phyloP scores from a whole-genome alignment of 2,329 filamentous ascomycete species.

The Gaeumannomyces sp. region DNA sequence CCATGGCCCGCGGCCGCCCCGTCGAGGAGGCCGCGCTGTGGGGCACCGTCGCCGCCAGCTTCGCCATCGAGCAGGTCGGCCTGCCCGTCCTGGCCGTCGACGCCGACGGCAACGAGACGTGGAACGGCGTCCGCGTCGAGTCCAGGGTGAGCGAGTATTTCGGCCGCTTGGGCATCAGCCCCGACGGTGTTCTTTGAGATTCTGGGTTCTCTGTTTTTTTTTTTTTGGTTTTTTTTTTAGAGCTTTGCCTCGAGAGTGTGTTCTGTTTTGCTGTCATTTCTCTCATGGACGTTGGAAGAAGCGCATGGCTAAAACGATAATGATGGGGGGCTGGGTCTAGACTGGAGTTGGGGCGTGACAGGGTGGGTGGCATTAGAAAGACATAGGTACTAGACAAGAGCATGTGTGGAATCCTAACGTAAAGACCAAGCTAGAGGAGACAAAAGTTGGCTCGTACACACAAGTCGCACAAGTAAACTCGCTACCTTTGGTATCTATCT shows the following conservation, averaged over 20 bases:
- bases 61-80: slow-evolving; percentile 91
- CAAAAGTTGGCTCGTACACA: too few species aligned
- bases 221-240: background rate
- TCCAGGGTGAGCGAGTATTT: slow-evolving; percentile 48
- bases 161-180: slow-evolving; percentile 24
- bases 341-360: background rate
- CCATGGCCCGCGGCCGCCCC: slow-evolving; percentile 50
- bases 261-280: background rate
- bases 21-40: slow-evolving; percentile 68
- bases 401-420: too few species aligned
- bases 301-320: too few species aligned
- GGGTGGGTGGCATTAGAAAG: background rate
- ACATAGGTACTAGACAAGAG: background rate
- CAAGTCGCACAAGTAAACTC: too few species aligned
- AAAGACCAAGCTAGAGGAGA: too few species aligned
- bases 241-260: background rate
- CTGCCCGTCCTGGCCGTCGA: slow-evolving; percentile 55
- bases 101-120: slow-evolving; percentile 45
- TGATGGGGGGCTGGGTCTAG: too few species aligned
- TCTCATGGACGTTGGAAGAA: too few species aligned
- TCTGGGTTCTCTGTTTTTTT: background rate
- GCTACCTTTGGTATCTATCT: too few species aligned
- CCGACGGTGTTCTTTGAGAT: slow-evolving; percentile 1
- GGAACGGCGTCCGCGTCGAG: slow-evolving; percentile 53
- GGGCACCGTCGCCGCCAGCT: slow-evolving; percentile 79